Percentiles rank a stretch among this genome's conserved stretches.
Conservation (phyloP, 148 eudicot species). For the Persicaria tinctoria region DNA sequence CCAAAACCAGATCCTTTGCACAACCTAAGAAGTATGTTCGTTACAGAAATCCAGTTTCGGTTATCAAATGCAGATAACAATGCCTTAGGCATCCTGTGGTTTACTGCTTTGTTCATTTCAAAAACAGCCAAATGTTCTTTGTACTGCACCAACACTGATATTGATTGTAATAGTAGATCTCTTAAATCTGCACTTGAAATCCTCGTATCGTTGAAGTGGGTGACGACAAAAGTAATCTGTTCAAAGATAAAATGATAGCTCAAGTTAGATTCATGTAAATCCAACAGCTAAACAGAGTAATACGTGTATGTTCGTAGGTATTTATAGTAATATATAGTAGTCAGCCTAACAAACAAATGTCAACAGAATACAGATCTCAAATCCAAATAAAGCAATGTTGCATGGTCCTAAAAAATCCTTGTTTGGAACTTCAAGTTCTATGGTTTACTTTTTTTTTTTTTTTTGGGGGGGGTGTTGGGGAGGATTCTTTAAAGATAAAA, state of each 20-base stretch:
- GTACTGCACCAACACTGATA: conserved; percentile 80
- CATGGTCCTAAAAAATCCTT: neutral
- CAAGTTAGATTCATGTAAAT: conserved; percentile 6
- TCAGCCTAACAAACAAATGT: no score
- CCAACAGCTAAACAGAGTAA: conserved; percentile 1
- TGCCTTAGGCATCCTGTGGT: conserved; percentile 58
- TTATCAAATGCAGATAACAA: conserved; percentile 86
- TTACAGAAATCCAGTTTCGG: conserved; percentile 88
- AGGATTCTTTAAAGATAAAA: neutral
- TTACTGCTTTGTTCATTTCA: conserved; percentile 86
- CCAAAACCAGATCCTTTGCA: conserved; percentile 94
- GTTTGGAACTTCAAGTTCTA: neutral
- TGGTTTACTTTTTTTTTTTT: neutral
- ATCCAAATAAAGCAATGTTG: no score
- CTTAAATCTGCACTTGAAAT: conserved; percentile 83
- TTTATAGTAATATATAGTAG: no score
- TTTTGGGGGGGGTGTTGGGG: no score
- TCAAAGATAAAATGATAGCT: conserved; percentile 15
- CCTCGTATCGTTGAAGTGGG: conserved; percentile 83
- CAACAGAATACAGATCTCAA: no score
- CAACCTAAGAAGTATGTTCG: conserved; percentile 72
- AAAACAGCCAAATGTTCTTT: conserved; percentile 75
- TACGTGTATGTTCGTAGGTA: neutral
- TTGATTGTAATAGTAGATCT: conserved; percentile 91
- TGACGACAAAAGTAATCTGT: conserved; percentile 82